Base-by-base conservation (phyloP, 495 filamentous ascomycete genomes). In the Pyrenula aspistea region DNA sequence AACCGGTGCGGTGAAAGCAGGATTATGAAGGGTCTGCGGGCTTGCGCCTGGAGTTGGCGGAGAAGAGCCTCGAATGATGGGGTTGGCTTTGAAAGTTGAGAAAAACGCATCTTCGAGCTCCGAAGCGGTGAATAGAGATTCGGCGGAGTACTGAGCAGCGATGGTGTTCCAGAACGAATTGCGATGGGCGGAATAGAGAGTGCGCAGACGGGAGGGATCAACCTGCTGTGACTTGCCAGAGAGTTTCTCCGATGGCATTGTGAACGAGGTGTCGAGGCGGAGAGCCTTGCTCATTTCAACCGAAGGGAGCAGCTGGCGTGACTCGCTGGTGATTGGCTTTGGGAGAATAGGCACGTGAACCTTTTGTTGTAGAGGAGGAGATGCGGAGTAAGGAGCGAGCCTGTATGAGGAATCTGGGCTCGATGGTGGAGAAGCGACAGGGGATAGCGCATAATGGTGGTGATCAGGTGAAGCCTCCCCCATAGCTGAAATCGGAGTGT, bases 91-190 rank as follows among this genome's bases (percentile, higher is more conserved):
- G 21, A 55, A 15, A 8, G 36, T 55, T 24, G 51, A 1, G n/a
- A 59, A 10, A 53, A 61, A 90, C 8, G 83, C 79, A 59, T 84
- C 79, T 66, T 89, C 86, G 15, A 90, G 73, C 15, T 81, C 72
- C 21, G 78, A 72, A 11, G 84, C 81, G 50, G 81, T 82, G 2
- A 83, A 75, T 48, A 80, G 78, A 2, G 68, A 61, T 53, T 86
- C 86, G 58, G 48, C 51, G 21, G 59, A 61, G 36, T 91, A 91
- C 54, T 86, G 83, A 31, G 76, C 68, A 21, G 87, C 86, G 36
- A 91, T 78, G 48, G 76, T 76, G 51, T 75, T 75, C 87, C 87
- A 91, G 67, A 91, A 91, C 12, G 79, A 78, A 31, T 77, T 71
- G 25, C 85, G 80, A 62, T 88, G 84, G 12, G 78, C 73, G 55